Percentiles rank a stretch among this genome's conserved stretches.
phyloP scores from a whole-genome alignment of 2,329 filamentous ascomycete genomes.

The Tolypocladium ovalisporum region DNA sequence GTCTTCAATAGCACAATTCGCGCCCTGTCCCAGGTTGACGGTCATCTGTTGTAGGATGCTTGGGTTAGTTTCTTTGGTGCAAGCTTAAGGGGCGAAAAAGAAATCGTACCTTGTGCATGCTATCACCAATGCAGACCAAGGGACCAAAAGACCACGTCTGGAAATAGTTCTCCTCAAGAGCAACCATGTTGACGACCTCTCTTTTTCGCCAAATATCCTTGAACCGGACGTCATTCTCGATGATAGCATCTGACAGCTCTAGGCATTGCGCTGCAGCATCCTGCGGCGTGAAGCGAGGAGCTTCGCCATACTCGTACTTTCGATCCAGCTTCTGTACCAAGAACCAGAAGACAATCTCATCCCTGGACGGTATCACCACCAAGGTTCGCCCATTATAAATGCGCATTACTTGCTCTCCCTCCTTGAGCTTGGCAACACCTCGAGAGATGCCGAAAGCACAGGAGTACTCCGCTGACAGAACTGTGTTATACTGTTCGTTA shows the following conservation, averaged over 20 bases:
- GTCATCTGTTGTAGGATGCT: neutral
- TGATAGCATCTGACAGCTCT: neutral
- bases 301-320: neutral
- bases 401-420: neutral
- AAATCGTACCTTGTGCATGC: conserved; percentile 1
- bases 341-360: conserved; percentile 1
- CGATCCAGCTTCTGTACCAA: neutral
- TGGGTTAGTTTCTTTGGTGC: neutral
- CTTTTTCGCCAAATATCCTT: neutral
- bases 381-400: neutral
- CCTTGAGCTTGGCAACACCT: conserved; percentile 5
- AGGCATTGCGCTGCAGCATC: neutral
- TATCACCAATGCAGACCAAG: conserved; percentile 2
- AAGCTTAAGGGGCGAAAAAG: neutral
- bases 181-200: neutral
- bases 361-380: neutral
- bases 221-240: neutral
- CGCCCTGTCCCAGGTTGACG: conserved; percentile 1
- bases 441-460: conserved; percentile 27
- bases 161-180: neutral
- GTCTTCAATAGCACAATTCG: conserved; percentile 2
- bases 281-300: neutral
- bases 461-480: conserved; percentile 12
- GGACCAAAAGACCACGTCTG: neutral
- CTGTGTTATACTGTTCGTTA: neutral